Evolutionary conservation across 208 protist genomes (phyloP).

Genomic region (Tetramitus jugosus): DNA sequence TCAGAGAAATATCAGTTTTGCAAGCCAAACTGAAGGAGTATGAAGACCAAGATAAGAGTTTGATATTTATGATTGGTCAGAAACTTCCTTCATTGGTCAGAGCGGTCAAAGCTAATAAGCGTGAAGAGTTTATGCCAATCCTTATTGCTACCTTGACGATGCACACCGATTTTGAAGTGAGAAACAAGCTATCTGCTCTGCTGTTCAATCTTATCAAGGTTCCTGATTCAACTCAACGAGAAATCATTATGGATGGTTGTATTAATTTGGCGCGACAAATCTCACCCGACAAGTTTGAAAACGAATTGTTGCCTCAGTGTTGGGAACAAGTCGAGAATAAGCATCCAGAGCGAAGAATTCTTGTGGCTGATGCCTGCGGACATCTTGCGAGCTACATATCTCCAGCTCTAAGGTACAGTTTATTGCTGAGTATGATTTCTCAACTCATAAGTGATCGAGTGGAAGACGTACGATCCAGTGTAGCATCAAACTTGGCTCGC

Average conservation of each 20-base stretch:
- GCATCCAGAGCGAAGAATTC: constrained; percentile 12
- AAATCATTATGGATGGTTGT: constrained; percentile 26
- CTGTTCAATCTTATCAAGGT: constrained; percentile 23
- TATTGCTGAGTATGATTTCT: not conserved
- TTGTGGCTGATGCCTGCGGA: constrained; percentile 19
- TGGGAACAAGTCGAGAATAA: constrained; percentile 22
- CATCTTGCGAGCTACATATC: not conserved
- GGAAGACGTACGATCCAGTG: not conserved
- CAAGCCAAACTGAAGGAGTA: too few relatives aligned
- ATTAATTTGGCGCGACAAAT: constrained; percentile 3
- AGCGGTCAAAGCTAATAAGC: not conserved
- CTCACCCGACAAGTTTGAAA: constrained; percentile 14
- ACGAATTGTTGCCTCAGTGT: constrained; percentile 24
- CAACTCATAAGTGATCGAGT: not conserved
- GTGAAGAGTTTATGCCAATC: constrained; percentile 26
- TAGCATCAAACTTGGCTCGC: not conserved
- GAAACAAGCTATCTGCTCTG: not conserved
- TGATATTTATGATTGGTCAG: constrained; percentile 15
- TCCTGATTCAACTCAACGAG: not conserved
- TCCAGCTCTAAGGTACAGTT: not conserved
- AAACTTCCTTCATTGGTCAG: not conserved
- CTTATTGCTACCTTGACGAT: not conserved
- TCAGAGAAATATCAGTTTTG: not conserved
- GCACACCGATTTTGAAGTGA: not conserved
- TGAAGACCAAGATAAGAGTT: not conserved